Base-by-base conservation (phyloP, 805 yeast genomes). In the Candida insectalens region DNA sequence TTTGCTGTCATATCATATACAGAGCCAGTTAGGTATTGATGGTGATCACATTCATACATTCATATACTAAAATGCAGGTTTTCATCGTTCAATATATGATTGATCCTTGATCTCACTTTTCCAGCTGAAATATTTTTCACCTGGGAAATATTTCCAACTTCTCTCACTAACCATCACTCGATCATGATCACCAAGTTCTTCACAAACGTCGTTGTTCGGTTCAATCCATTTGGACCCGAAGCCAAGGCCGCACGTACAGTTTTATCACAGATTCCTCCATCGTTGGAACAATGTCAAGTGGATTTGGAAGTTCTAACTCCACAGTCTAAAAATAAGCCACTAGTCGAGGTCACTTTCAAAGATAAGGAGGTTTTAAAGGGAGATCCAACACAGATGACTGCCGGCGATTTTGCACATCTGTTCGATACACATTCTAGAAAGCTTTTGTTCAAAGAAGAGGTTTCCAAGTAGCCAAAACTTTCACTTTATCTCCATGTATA, bases 131-230 rank as follows among this genome's bases (percentile, higher is more conserved):
- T n/a, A n/a, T n/a, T n/a, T n/a, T n/a, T n/a, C n/a, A n/a, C n/a
- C n/a, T n/a, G n/a, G n/a, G n/a, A n/a, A n/a, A n/a, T n/a, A n/a
- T n/a, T n/a, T n/a, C n/a, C n/a, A n/a, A n/a, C n/a, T n/a, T n/a
- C n/a, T n/a, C n/a, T n/a, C n/a, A n/a, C n/a, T n/a, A n/a, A n/a
- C n/a, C n/a, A 16, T 18, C 6, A 6, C 23, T 25, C 16, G 6
- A 35, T 16, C 20, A 88, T 88, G 97, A 82, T 88, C 50, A 89
- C 96, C 26, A 85, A 84, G 59, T 88, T 81, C 60, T 84, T 89
- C 62, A 67, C 87, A 23, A 74, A 75, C 43, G 84, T 85, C 6
- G 64, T 65, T 29, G 83, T 89, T 28, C 75, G 67, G 50, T 84
- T 88, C 67, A 75, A 83, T 55, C 95, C 96, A 1, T 68, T 81